Base-by-base conservation (phyloP, 805 yeast species). In the Jamesozyma jinghongensis region DNA sequence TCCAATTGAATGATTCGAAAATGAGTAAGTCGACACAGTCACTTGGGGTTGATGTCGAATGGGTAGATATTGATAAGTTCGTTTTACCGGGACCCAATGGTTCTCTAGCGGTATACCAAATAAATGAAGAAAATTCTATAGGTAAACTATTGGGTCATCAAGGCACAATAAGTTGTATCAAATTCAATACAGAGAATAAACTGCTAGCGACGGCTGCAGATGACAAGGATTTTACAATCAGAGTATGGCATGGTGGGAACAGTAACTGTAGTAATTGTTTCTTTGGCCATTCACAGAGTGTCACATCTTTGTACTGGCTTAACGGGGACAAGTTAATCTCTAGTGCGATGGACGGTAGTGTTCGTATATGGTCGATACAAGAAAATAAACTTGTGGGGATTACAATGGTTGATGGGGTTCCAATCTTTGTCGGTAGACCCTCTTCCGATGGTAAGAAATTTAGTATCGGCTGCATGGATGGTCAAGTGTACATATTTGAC, bases 171-270 rank as follows among this genome's bases (percentile, higher is more conserved):
- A 69, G 83, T 13, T 62, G 63, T 4, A 63, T 87, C 3, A 57
- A 65, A 25, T 85, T 81, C 55, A 77, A 80, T 51, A 45, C 54
- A 4, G 57, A 59, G 2, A 65, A 70, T 13, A 75, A 75, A 48
- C 58, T 81, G 25, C 64, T 88, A 32, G 77, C 86, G 3, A 77
- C 88, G 2, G 79, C 85, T 7, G 78, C 94, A 1, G 94, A 85
- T 54, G 26, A 22, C 10, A 10, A 22, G 6, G 96, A 88, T 56
- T 71, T 74, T 41, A 66, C 73, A 0, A 69, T 87, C 7, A 73
- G 85, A 49, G 66, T 86, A 17, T 88, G 95, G 95, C 74, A 71
- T 52, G 81, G 86, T 29, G 71, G 71, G 20, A 73, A 77, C 26
- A 62, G 74, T 19, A 74, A 74, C 44, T 71, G 76, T 22, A 62